Conservation (phyloP, 139 green algal genomes). For the Chlorella sorokiniana region DNA sequence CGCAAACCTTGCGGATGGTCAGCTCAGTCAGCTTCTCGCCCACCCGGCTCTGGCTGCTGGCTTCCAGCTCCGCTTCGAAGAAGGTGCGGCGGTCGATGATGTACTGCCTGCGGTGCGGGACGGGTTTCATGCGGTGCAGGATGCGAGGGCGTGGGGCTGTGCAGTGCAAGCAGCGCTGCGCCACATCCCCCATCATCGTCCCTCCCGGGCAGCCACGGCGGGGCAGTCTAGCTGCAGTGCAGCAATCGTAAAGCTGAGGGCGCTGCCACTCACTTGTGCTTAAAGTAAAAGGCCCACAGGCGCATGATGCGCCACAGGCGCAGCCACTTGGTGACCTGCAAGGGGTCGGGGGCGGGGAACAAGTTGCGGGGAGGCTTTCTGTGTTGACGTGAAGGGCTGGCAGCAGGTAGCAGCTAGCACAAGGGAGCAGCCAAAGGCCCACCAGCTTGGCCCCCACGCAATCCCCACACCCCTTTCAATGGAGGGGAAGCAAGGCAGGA, state of each 20-base stretch:
- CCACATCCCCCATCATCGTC: no score
- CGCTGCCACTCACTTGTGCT: conserved; percentile 13
- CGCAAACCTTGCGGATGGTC: conserved; percentile 77
- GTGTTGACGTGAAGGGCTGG: no score
- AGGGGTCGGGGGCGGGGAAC: neutral
- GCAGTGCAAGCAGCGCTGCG: no score
- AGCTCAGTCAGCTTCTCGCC: conserved; percentile 91
- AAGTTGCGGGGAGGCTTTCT: neutral
- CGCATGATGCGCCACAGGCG: conserved; percentile 22
- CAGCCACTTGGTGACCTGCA: conserved; percentile 33
- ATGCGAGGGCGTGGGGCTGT: no score
- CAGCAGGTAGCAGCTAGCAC: neutral
- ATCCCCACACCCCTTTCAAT: no score
- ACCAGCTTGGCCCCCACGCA: no score
- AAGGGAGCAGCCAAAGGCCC: no score
- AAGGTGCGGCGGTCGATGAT: conserved; percentile 27
- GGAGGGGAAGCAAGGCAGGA: no score
- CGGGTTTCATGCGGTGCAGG: no score
- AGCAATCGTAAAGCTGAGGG: no score
- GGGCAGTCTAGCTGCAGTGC: no score
- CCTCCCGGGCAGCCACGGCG: no score
- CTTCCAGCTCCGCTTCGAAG: conserved; percentile 13
- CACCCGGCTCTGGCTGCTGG: conserved; percentile 51
- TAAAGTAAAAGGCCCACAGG: conserved; percentile 19
- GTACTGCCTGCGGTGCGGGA: conserved; percentile 8